Percentiles rank a stretch among this genome's conserved stretches.
Evolutionary conservation across 1,284 basidiomycete species (phyloP).

Genomic region (Peniophora sp.): DNA sequence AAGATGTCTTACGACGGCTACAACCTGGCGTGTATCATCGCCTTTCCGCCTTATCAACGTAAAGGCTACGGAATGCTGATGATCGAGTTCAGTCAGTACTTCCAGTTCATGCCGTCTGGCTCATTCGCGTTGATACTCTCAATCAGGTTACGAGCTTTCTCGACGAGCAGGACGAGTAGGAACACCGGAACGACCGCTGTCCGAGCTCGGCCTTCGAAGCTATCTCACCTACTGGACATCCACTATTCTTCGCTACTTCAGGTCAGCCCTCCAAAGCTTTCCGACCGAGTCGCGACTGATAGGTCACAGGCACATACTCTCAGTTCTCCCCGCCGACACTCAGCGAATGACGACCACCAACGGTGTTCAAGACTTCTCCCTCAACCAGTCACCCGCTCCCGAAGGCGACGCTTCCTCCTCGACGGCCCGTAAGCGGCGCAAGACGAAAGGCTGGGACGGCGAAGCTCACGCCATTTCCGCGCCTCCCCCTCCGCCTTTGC

Average conservation of each 20-base stretch:
- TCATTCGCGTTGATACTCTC: neutral
- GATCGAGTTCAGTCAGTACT: slow-evolving; percentile 91
- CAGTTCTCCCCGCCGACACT: slow-evolving; percentile 47
- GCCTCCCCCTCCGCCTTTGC: slow-evolving; percentile 2
- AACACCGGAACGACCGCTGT: slow-evolving; percentile 92
- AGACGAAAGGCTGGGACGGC: slow-evolving; percentile 59
- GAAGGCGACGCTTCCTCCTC: slow-evolving; percentile 20
- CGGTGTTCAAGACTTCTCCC: slow-evolving; percentile 32
- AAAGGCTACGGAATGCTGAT: slow-evolving; percentile 90
- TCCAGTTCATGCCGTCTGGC: slow-evolving; percentile 1
- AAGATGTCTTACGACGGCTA: slow-evolving; percentile 95
- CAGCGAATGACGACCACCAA: slow-evolving; percentile 32
- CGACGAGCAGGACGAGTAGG: slow-evolving; percentile 72
- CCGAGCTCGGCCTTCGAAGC: slow-evolving; percentile 85
- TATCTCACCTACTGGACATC: slow-evolving; percentile 92
- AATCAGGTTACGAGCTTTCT: slow-evolving; percentile 91
- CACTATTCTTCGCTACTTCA: slow-evolving; percentile 77
- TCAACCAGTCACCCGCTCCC: slow-evolving; percentile 24
- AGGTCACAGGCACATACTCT: slow-evolving; percentile 42
- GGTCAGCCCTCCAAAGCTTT: slow-evolving; percentile 26
- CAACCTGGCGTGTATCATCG: slow-evolving; percentile 96
- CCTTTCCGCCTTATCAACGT: slow-evolving; percentile 88
- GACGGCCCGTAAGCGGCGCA: slow-evolving; percentile 29
- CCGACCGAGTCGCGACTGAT: slow-evolving; percentile 1
- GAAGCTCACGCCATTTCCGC: slow-evolving; percentile 27